Evolutionary conservation across 2,329 filamentous ascomycete genomes (phyloP).

Genomic region (Plectosphaerella plurivora): DNA sequence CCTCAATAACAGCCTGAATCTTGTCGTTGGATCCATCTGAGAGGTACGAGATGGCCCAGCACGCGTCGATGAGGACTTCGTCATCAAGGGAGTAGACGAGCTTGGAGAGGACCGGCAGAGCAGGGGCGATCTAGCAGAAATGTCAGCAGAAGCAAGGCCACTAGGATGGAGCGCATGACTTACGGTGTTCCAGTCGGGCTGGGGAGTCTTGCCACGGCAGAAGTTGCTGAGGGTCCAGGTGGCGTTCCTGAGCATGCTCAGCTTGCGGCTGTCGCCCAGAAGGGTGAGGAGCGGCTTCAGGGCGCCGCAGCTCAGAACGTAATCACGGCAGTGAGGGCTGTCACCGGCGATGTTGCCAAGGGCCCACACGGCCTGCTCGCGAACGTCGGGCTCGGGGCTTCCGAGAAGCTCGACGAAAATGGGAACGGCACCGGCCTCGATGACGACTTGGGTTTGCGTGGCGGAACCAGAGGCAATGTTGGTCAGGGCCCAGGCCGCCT

Average conservation of each 20-base stretch:
- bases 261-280: constrained; percentile 93
- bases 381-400: constrained; percentile 95
- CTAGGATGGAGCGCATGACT: constrained; percentile 31
- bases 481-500: constrained; percentile 97
- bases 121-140: constrained; percentile 73
- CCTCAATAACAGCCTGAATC: constrained; percentile 98
- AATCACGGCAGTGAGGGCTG: constrained; percentile 95
- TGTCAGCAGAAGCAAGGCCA: background rate
- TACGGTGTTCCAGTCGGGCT: constrained; percentile 96
- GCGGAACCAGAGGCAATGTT: constrained; percentile 98
- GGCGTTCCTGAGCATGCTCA: constrained; percentile 98
- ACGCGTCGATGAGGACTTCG: constrained; percentile 96
- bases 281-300: constrained; percentile 85
- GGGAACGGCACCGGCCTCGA: constrained; percentile 94
- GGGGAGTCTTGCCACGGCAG: constrained; percentile 97
- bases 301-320: constrained; percentile 86
- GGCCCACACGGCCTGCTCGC: constrained; percentile 98
- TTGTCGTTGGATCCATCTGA: constrained; percentile 98
- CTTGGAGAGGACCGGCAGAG: constrained; percentile 91
- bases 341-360: constrained; percentile 98
- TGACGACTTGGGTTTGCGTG: constrained; percentile 96
- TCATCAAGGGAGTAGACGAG: constrained; percentile 98
- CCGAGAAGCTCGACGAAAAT: constrained; percentile 96
- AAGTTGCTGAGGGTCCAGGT: constrained; percentile 99
- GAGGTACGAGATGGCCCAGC: constrained; percentile 98